Base-by-base conservation (phyloP, 352 stramenopile genomes). In the Phytophthora capsici region DNA sequence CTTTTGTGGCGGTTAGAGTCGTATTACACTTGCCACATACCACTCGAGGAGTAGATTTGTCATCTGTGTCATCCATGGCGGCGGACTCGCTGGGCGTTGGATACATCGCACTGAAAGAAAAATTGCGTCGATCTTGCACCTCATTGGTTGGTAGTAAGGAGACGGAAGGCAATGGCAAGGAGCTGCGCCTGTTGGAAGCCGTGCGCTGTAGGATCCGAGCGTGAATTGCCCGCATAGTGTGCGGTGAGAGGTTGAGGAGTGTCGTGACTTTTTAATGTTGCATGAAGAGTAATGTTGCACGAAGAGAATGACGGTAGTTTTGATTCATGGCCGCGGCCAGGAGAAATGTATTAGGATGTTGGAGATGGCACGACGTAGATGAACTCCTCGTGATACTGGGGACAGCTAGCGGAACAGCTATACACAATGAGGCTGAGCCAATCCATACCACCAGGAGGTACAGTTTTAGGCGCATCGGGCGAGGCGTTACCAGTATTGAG, bases 381-480 rank as follows among this genome's bases (percentile, higher is more conserved):
- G 44, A 89, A 89, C 57, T 95, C 87, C 30, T 91, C 82, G 28
- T 71, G 69, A 55, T 84, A 90, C 6, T 66, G 65, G 9, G 64
- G 19, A 53, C 87, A 95, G 60, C 85, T 94, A 32, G 65, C 66
- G 7, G 85, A 80, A 46, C 87, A 95, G 37, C 83, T 88, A 61
- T 88, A 95, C 7, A 95, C 74, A 13, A 92, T 61, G 10, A 93
- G 73, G 48, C 84, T 91, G 28, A 90, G 66, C 87, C 87, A 95
- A 32, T 95, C 87, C 85, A 94, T 95, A 32, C 84, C 84, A 3
- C 70, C 69, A 34, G 61, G 40, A 45, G 59, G 45, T 7, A 66
- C 28, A 8, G 41, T 10, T 44, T 60, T 60, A 12, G 49, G 36
- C 49, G 26, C 4, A 16, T 62, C 53, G 2, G 6, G 32, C 54